Percentiles rank a stretch among this genome's conserved stretches.
phyloP scores from a whole-genome alignment of 1,284 basidiomycete species.

The Uromyces viciae-fabae region DNA sequence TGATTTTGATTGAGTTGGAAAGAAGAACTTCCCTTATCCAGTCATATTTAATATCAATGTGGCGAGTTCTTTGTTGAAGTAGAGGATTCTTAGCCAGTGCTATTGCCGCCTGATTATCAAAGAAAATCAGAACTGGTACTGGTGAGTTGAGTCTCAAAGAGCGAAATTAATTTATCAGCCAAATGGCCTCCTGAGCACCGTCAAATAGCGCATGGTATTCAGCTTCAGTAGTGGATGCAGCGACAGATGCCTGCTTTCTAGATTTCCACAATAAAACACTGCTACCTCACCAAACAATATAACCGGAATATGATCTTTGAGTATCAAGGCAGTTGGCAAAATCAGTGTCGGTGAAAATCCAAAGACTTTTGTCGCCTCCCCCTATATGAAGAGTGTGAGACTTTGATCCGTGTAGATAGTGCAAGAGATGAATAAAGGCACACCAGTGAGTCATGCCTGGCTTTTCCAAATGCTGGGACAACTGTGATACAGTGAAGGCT shows the following conservation, averaged over 20 bases:
- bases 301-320: conserved; percentile 34
- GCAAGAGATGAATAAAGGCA: neutral
- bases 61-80: too few species aligned
- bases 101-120: conserved; percentile 5
- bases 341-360: conserved; percentile 26
- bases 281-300: conserved; percentile 18
- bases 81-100: neutral
- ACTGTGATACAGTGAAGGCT: neutral
- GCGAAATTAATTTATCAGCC: neutral
- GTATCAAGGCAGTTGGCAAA: conserved; percentile 33
- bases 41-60: too few species aligned
- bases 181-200: neutral
- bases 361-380: neutral
- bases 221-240: conserved; percentile 31
- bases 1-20: too few species aligned
- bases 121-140: neutral
- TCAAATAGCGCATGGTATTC: neutral
- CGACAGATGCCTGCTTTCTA: conserved; percentile 24
- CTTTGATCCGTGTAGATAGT: neutral
- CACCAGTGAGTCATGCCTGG: conserved; percentile 6
- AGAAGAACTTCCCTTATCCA: too few species aligned
- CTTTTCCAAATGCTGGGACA: conserved; percentile 16
- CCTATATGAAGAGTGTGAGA: neutral
- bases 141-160: neutral
- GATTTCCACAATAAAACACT: conserved; percentile 29